These are phyloP conservation scores for Cyclotella sp. DNA, from an alignment of 108 stramenopile genomes.

Conservation along the genomic window DNA sequence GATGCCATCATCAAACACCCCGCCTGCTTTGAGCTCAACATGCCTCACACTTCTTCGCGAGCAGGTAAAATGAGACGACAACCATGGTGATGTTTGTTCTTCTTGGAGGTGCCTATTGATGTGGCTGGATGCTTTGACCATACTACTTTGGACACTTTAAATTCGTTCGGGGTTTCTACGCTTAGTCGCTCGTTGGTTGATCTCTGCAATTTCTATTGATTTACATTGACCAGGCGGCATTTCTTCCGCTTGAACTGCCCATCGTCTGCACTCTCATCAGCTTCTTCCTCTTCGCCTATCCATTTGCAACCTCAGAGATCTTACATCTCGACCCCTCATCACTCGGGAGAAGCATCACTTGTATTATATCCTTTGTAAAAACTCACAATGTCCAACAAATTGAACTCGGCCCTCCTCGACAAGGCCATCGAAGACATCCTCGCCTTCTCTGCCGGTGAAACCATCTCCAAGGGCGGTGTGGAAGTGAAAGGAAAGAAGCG, in stretches of 20 bases:
- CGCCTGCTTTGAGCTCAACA: too few relatives aligned
- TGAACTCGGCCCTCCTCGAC: constrained; percentile 87
- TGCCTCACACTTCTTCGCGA: constrained; percentile 49
- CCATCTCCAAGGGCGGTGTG: constrained; percentile 54
- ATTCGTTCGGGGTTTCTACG: too few relatives aligned
- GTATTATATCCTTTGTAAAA: constrained; percentile 14
- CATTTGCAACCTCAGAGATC: constrained; percentile 30
- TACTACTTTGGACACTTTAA: too few relatives aligned
- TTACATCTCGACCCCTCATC: constrained; percentile 67
- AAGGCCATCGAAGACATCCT: constrained; percentile 62
- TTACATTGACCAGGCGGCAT: too few relatives aligned
- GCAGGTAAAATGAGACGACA: constrained; percentile 37
- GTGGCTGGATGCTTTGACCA: background rate
- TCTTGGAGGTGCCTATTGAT: background rate
- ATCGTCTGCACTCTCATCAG: background rate
- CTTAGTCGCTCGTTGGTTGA: too few relatives aligned
- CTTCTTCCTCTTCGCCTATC: background rate
- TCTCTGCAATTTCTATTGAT: background rate
- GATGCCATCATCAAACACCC: background rate
- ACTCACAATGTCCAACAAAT: constrained; percentile 82
- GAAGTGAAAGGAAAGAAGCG: constrained; percentile 98
- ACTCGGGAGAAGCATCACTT: constrained; percentile 61
- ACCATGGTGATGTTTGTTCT: background rate
- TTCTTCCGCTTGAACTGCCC: too few relatives aligned
- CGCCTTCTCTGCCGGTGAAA: constrained; percentile 58